Evolutionary conservation across 2,329 filamentous ascomycete genomes (phyloP).

Genomic region (Dothistroma pini): DNA sequence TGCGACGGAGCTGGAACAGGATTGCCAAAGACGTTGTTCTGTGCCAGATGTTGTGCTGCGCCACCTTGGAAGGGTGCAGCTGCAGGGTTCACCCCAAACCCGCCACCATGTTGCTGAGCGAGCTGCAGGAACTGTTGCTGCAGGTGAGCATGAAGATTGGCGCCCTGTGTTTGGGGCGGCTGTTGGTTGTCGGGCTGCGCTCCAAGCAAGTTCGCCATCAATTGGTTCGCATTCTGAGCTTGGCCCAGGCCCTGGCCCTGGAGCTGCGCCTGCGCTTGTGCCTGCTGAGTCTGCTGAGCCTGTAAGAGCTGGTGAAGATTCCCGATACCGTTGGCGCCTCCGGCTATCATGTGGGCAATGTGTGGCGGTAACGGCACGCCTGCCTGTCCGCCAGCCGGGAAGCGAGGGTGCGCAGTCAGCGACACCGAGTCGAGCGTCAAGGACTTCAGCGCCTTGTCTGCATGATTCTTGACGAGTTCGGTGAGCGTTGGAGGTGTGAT

Average conservation of each 20-base stretch:
- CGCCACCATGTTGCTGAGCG: background rate
- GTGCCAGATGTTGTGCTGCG: background rate
- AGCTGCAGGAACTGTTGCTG: background rate
- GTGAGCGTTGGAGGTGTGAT: slow-evolving; percentile 56
- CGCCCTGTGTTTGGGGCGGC: background rate
- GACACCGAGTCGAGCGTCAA: slow-evolving; percentile 64
- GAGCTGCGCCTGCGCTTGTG: background rate
- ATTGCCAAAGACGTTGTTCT: background rate
- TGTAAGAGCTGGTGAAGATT: background rate
- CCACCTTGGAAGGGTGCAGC: background rate
- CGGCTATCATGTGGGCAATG: slow-evolving; percentile 13
- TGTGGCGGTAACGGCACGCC: slow-evolving; percentile 15
- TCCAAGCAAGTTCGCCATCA: background rate
- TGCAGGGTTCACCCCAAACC: background rate
- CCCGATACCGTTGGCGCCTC: background rate
- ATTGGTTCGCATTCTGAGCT: background rate
- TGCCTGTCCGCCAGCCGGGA: slow-evolving; percentile 10
- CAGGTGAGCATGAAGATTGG: background rate
- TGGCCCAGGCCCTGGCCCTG: background rate
- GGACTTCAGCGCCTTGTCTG: slow-evolving; percentile 47
- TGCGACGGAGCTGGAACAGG: slow-evolving; percentile 26
- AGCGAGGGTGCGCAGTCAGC: slow-evolving; percentile 48
- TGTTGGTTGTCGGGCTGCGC: background rate
- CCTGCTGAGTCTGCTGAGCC: background rate
- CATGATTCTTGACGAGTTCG: slow-evolving; percentile 50